Evolutionary conservation across 2,329 filamentous ascomycete genomes (phyloP).

Genomic region (Bipolaris gigantea): DNA sequence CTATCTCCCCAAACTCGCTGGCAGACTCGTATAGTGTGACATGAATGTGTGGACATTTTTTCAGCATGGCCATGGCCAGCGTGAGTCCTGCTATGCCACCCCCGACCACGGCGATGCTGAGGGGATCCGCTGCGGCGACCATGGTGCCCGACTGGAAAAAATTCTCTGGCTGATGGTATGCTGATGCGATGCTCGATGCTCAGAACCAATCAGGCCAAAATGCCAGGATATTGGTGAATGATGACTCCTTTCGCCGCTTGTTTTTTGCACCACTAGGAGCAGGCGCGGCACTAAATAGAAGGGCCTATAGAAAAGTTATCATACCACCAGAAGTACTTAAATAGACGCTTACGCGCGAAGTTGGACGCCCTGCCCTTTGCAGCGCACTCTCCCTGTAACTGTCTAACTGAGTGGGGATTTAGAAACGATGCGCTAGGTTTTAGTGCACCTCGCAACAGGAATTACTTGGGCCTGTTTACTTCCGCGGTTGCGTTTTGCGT

Average conservation of each 20-base stretch:
- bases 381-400: neutral
- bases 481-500: too few relatives aligned
- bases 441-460: neutral
- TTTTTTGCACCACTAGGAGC: too few relatives aligned
- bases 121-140: constrained; percentile 16
- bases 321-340: neutral
- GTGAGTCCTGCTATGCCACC: constrained; percentile 61
- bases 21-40: constrained; percentile 61
- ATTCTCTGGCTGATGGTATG: neutral
- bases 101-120: constrained; percentile 59
- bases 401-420: neutral
- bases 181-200: neutral
- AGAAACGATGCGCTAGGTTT: neutral
- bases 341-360: neutral
- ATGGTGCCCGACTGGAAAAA: neutral
- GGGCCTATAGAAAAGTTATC: neutral
- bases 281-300: too few relatives aligned
- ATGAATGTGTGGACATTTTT: constrained; percentile 43
- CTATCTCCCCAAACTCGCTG: constrained; percentile 58
- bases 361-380: neutral
- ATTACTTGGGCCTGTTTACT: too few relatives aligned
- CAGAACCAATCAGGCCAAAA: neutral
- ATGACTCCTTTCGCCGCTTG: too few relatives aligned
- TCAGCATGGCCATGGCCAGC: constrained; percentile 55
- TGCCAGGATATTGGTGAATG: neutral